These are phyloP conservation scores for Neolecta irregularis DNA, from an alignment of 1,139 yeast species.

Conservation along the genomic window DNA sequence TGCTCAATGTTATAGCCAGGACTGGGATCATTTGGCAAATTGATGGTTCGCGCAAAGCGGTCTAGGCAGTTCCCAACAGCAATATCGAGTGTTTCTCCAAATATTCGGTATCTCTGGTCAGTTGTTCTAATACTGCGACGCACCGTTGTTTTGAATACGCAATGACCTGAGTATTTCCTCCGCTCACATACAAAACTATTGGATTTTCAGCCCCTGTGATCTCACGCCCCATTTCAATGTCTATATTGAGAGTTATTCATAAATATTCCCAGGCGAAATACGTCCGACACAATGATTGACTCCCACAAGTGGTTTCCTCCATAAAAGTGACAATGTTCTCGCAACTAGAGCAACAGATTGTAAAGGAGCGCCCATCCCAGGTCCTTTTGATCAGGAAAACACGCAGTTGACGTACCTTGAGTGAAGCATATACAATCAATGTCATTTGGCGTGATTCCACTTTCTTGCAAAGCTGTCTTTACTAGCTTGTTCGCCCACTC, in stretches of 20 bases:
- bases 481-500: conserved; percentile 86
- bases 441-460: conserved; percentile 38
- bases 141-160: conserved; percentile 77
- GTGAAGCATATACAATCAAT: conserved; percentile 75
- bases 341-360: conserved; percentile 91
- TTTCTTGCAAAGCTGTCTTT: conserved; percentile 48
- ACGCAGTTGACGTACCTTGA: conserved; percentile 2
- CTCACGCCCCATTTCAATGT: conserved; percentile 97
- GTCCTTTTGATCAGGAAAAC: conserved; percentile 50
- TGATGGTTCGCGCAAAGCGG: conserved; percentile 80
- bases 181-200: conserved; percentile 89
- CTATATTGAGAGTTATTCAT: conserved; percentile 5
- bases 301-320: conserved; percentile 78
- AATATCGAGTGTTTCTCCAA: conserved; percentile 92
- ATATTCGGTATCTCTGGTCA: conserved; percentile 47
- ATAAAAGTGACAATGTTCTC: conserved; percentile 62
- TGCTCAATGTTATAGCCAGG: conserved; percentile 97
- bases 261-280: background rate
- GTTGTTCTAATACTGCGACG: background rate
- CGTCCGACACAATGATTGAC: conserved; percentile 94
- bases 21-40: conserved; percentile 81
- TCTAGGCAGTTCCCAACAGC: conserved; percentile 96
- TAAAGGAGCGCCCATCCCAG: conserved; percentile 98
- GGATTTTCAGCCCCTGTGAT: conserved; percentile 92
- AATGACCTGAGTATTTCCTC: conserved; percentile 95